These are phyloP conservation scores for Paramecium octaurelia DNA, from an alignment of 73 alveolate species.

Conservation along the genomic window DNA sequence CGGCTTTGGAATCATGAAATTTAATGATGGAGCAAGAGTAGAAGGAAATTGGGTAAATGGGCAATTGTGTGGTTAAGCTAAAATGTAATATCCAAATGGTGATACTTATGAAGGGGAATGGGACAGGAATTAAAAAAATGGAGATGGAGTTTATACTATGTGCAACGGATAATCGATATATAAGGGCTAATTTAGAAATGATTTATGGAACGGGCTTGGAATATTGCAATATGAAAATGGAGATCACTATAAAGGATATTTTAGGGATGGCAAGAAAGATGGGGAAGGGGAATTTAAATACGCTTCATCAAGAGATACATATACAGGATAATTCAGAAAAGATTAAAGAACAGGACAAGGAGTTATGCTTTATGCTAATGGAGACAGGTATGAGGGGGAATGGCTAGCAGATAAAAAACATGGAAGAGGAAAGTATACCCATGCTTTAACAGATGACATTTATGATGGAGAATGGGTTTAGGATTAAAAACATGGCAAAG, in stretches of 20 bases:
- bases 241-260: conserved; percentile 47
- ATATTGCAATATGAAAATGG: conserved; percentile 21
- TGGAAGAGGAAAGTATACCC: conserved; percentile 60
- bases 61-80: conserved; percentile 29
- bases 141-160: conserved; percentile 9
- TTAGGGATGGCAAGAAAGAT: conserved; percentile 56
- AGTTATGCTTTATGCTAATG: conserved; percentile 49
- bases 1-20: conserved; percentile 73
- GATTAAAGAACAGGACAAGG: conserved; percentile 50
- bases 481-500: conserved; percentile 47
- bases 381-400: conserved; percentile 54
- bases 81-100: conserved; percentile 48
- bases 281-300: conserved; percentile 8
- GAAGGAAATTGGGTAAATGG: conserved; percentile 61
- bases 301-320: not conserved
- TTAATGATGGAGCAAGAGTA: conserved; percentile 69
- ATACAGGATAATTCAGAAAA: conserved; percentile 2
- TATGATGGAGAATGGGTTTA: conserved; percentile 63
- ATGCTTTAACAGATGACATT: conserved; percentile 28
- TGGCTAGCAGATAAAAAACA: conserved; percentile 49
- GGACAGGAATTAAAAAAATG: conserved; percentile 2
- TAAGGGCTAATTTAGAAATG: conserved; percentile 5
- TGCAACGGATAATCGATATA: conserved; percentile 33
- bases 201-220: not conserved
- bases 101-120: conserved; percentile 59